A percentile compares a stretch with the other conserved stretches of the same genome.
These are phyloP conservation scores for Wickerhamiella slavikovae DNA, from an alignment of 805 yeast species.

Conservation along the genomic window DNA sequence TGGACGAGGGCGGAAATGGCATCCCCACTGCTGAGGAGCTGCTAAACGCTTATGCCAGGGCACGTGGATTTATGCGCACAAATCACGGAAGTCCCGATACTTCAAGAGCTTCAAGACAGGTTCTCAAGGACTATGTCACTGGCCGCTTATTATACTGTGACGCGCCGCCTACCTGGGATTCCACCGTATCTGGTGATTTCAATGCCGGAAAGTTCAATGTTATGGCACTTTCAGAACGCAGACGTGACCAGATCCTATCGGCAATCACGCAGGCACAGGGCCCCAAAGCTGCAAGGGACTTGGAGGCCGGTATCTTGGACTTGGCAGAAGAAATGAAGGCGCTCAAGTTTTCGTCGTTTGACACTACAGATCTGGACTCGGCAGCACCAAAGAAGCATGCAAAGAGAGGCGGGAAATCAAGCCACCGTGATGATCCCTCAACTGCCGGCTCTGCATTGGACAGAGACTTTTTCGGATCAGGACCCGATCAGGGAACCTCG, in stretches of 20 bases:
- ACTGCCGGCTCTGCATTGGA: slow-evolving; percentile 72
- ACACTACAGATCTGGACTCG: slow-evolving; percentile 23
- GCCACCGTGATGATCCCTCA: slow-evolving; percentile 11
- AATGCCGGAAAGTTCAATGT: slow-evolving; percentile 58
- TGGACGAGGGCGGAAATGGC: slow-evolving; percentile 79
- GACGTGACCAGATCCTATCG: slow-evolving; percentile 39
- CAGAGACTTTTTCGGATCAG: slow-evolving; percentile 62
- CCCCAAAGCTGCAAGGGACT: slow-evolving; percentile 32
- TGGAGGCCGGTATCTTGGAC: slow-evolving; percentile 32
- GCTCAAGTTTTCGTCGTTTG: slow-evolving; percentile 55
- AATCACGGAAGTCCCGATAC: slow-evolving; percentile 96
- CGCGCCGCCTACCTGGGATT: slow-evolving; percentile 65
- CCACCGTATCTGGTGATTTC: slow-evolving; percentile 56
- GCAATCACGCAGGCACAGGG: slow-evolving; percentile 29
- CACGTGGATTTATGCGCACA: slow-evolving; percentile 83
- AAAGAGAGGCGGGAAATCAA: no score
- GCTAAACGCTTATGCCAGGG: slow-evolving; percentile 79
- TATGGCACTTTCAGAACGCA: slow-evolving; percentile 42
- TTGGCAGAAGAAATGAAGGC: slow-evolving; percentile 47
- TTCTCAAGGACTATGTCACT: slow-evolving; percentile 83
- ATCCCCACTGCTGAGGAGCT: slow-evolving; percentile 74
- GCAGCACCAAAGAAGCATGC: no score
- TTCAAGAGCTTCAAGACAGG: slow-evolving; percentile 78
- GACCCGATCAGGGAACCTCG: slow-evolving; percentile 38
- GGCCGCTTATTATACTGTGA: slow-evolving; percentile 70